phyloP scores from a whole-genome alignment of 441 rosid species.

The Aleurites moluccanus region DNA sequence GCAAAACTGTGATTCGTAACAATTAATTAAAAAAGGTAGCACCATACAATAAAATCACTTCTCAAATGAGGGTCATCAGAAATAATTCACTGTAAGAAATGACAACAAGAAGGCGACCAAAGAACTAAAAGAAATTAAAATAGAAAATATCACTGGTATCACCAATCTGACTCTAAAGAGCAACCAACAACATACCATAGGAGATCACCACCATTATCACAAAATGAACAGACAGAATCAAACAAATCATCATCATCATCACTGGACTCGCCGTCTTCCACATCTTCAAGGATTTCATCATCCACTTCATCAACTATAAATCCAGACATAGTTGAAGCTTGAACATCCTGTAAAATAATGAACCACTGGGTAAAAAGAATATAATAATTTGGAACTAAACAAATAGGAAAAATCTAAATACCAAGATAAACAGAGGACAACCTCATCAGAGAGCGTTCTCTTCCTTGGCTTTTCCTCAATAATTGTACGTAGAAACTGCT shows the following conservation, averaged over 20 bases:
- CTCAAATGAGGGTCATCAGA: background rate
- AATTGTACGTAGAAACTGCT: constrained; percentile 62
- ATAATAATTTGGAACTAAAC: constrained; percentile 9
- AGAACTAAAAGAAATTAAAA: background rate
- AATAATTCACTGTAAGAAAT: background rate
- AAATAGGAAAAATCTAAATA: background rate
- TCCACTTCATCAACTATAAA: constrained; percentile 70
- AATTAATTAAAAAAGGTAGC: background rate
- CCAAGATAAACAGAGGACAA: constrained; percentile 28
- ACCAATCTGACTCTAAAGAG: constrained; percentile 1
- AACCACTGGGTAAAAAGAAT: constrained; percentile 19
- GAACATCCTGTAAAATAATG: constrained; percentile 43
- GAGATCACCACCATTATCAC: constrained; percentile 87
- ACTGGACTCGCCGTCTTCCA: constrained; percentile 41
- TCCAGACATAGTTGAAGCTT: constrained; percentile 32
- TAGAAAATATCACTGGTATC: background rate
- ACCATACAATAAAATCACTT: background rate
- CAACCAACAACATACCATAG: constrained; percentile 55
- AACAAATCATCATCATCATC: constrained; percentile 55
- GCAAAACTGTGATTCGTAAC: background rate
- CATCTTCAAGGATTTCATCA: constrained; percentile 33
- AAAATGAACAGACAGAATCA: constrained; percentile 82
- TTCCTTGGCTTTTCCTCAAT: constrained; percentile 62
- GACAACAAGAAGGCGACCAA: background rate
- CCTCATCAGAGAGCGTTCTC: constrained; percentile 60